Percentiles rank a stretch among this genome's conserved stretches.
These are phyloP conservation scores for Theobroma grandiflorum DNA, from an alignment of 441 rosid species.

Conservation along the genomic window DNA sequence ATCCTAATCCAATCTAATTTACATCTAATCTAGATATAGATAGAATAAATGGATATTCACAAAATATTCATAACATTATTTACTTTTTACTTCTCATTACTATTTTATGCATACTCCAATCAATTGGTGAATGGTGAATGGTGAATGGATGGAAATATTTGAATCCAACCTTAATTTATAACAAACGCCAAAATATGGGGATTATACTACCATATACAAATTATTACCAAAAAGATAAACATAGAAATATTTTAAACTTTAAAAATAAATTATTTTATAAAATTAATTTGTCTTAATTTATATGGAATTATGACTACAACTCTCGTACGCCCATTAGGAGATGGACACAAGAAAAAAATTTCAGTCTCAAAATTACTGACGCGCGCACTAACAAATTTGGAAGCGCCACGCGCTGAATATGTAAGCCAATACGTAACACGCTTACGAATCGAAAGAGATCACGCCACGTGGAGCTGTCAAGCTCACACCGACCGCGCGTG, in stretches of 20 bases:
- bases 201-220: not conserved
- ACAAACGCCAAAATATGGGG: not conserved
- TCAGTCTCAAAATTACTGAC: not conserved
- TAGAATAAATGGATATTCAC: no score
- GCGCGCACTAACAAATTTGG: not conserved
- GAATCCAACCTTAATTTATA: not conserved
- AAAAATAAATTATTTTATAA: no score
- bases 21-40: no score
- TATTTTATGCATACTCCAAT: not conserved
- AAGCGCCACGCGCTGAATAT: not conserved
- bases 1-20: no score
- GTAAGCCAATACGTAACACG: slow-evolving; percentile 2
- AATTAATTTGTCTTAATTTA: no score
- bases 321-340: no score
- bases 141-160: not conserved
- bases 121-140: no score
- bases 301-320: no score
- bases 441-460: not conserved
- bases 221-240: not conserved
- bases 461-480: slow-evolving; percentile 1
- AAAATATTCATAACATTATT: no score
- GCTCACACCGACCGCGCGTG: slow-evolving; percentile 7
- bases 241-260: no score
- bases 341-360: no score
- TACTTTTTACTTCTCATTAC: no score